A percentile compares a stretch with the other conserved stretches of the same genome.
Conservation (phyloP, 495 filamentous ascomycete species). For the Elasticomyces elasticus region DNA sequence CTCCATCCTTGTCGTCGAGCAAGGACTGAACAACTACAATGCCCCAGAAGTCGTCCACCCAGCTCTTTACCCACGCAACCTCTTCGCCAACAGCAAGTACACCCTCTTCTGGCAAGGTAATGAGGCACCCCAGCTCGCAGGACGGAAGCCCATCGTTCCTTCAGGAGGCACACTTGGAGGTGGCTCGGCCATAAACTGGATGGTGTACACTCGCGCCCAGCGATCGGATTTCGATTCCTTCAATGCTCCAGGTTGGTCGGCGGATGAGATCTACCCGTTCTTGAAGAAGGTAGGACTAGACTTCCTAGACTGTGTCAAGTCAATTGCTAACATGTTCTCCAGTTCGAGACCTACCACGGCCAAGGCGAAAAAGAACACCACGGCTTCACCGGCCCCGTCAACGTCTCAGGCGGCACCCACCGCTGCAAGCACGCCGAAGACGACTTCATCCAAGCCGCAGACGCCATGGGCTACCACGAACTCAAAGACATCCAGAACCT, state of each 20-base stretch:
- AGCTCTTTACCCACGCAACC: slow-evolving; percentile 29
- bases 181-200: slow-evolving; percentile 50
- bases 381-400: slow-evolving; percentile 41
- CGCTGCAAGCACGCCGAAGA: slow-evolving; percentile 17
- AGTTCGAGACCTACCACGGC: slow-evolving; percentile 41
- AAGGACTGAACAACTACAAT: slow-evolving; percentile 36
- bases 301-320: neutral
- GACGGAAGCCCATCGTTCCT: slow-evolving; percentile 40
- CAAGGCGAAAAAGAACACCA: slow-evolving; percentile 35
- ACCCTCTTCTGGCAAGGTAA: slow-evolving; percentile 33
- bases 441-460: slow-evolving; percentile 37
- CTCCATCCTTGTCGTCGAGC: slow-evolving; percentile 43
- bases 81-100: slow-evolving; percentile 30
- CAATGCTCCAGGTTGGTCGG: slow-evolving; percentile 43
- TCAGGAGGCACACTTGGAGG: slow-evolving; percentile 48
- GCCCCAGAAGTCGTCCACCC: slow-evolving; percentile 38
- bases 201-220: slow-evolving; percentile 40
- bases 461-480: slow-evolving; percentile 35
- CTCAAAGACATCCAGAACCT: slow-evolving; percentile 31
- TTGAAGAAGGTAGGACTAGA: slow-evolving; percentile 40
- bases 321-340: neutral
- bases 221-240: slow-evolving; percentile 43
- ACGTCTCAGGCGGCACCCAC: slow-evolving; percentile 38
- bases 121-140: slow-evolving; percentile 34
- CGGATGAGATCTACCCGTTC: slow-evolving; percentile 42